Evolutionary conservation across 495 filamentous ascomycete species (phyloP).

Genomic region (Neurospora sp.): DNA sequence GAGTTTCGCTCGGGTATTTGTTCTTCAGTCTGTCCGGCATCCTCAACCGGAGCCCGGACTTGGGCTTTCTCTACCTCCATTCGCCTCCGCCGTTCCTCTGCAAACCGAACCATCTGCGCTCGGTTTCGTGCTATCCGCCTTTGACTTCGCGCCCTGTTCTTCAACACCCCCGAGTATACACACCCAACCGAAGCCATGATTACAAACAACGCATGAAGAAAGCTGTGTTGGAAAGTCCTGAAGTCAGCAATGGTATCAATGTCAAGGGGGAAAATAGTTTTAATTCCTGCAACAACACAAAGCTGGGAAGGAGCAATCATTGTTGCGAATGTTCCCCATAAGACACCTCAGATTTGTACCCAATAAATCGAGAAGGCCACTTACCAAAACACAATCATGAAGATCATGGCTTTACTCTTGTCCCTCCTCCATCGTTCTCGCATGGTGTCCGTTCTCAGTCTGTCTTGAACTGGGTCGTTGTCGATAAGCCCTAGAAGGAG

Average conservation of each 20-base stretch:
- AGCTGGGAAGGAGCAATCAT: not conserved
- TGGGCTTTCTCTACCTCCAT: not conserved
- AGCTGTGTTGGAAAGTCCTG: not conserved
- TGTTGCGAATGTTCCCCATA: not conserved
- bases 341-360: not conserved
- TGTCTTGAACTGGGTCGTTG: not conserved
- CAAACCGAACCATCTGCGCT: slow-evolving; percentile 15
- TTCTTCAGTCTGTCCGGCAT: not conserved
- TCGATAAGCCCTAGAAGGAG: slow-evolving; percentile 11
- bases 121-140: slow-evolving; percentile 6
- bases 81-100: not conserved
- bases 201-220: slow-evolving; percentile 14
- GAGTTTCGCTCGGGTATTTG: not conserved
- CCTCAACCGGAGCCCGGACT: not conserved
- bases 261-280: not conserved
- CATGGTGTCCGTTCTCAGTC: not conserved
- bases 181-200: slow-evolving; percentile 9
- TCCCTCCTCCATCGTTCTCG: slow-evolving; percentile 9
- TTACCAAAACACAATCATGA: slow-evolving; percentile 21
- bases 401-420: slow-evolving; percentile 18
- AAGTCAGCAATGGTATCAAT: not conserved
- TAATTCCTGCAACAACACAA: not conserved
- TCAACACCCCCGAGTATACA: slow-evolving; percentile 1
- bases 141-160: not conserved
- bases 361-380: not conserved